Evolutionary conservation across 495 filamentous ascomycete genomes (phyloP).

Genomic region (Apiosordaria backusii): DNA sequence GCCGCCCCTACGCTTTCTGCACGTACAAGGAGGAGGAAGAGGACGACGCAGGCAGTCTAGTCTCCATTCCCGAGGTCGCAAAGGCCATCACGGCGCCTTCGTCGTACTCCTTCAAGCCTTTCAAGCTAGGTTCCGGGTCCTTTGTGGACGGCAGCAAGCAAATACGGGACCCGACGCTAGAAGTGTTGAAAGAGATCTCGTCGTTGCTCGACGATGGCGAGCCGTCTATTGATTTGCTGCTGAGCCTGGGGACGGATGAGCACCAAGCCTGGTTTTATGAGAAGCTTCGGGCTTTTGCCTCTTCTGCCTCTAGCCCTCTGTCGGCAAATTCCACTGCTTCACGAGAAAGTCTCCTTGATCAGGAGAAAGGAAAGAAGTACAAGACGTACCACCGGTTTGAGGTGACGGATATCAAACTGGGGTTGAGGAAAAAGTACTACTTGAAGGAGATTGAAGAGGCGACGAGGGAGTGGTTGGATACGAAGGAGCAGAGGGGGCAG

Average conservation of each 20-base stretch:
- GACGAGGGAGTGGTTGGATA: constrained; percentile 23
- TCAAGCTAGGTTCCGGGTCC: constrained; percentile 32
- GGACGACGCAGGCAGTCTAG: constrained; percentile 12
- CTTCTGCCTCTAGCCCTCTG: background rate
- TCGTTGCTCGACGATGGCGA: constrained; percentile 22
- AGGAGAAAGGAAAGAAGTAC: constrained; percentile 23
- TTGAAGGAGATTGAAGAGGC: constrained; percentile 29
- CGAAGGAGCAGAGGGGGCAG: constrained; percentile 13
- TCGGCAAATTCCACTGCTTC: background rate
- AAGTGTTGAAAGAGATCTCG: constrained; percentile 31
- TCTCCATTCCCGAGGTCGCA: constrained; percentile 34
- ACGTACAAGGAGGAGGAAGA: constrained; percentile 32
- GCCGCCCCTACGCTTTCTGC: constrained; percentile 33
- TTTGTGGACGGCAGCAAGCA: constrained; percentile 37
- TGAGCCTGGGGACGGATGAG: constrained; percentile 32
- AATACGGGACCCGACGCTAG: constrained; percentile 33
- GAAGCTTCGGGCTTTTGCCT: constrained; percentile 18
- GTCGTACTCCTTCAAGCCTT: constrained; percentile 32
- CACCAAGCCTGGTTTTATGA: constrained; percentile 36
- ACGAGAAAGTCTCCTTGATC: constrained; percentile 1
- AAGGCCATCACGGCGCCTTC: constrained; percentile 34
- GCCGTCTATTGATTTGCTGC: constrained; percentile 28
- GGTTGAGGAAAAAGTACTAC: constrained; percentile 22
- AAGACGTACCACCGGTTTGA: constrained; percentile 31
- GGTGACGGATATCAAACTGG: constrained; percentile 25